phyloP scores from a whole-genome alignment of 805 yeast genomes.

The Lachancea fermentati region DNA sequence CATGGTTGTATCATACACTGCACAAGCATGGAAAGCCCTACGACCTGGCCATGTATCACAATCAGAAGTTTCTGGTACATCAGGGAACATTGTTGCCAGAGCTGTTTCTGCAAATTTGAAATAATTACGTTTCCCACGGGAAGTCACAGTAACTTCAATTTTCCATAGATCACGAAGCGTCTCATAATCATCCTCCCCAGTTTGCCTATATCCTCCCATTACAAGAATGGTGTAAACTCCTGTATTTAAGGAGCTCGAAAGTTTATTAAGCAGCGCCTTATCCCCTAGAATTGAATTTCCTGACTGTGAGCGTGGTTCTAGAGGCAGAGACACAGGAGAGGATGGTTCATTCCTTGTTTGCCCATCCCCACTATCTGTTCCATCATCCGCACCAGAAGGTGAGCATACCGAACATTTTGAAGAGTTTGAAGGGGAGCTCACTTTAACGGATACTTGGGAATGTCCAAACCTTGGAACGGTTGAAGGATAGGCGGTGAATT shows the following conservation, averaged over 20 bases:
- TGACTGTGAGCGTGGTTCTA: conserved; percentile 4
- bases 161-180: conserved; percentile 40
- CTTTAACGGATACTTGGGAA: conserved; percentile 28
- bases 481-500: conserved; percentile 27
- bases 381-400: conserved; percentile 1
- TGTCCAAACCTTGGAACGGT: conserved; percentile 39
- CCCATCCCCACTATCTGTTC: background rate
- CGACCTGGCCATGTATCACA: conserved; percentile 27
- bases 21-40: conserved; percentile 35
- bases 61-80: conserved; percentile 10
- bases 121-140: conserved; percentile 33
- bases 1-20: conserved; percentile 19
- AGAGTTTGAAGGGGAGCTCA: conserved; percentile 4
- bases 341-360: background rate
- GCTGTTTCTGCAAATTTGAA: conserved; percentile 35
- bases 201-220: conserved; percentile 45
- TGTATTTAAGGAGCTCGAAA: conserved; percentile 6
- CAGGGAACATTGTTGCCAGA: conserved; percentile 30
- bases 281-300: conserved; percentile 6
- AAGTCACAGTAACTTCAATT: conserved; percentile 34
- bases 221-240: conserved; percentile 28
- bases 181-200: conserved; percentile 28
- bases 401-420: conserved; percentile 6
- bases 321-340: conserved; percentile 6
- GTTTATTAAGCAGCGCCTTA: conserved; percentile 1